These are phyloP conservation scores for Neofusicoccum umdonicola DNA, from an alignment of 2,329 filamentous ascomycete genomes.

Conservation along the genomic window DNA sequence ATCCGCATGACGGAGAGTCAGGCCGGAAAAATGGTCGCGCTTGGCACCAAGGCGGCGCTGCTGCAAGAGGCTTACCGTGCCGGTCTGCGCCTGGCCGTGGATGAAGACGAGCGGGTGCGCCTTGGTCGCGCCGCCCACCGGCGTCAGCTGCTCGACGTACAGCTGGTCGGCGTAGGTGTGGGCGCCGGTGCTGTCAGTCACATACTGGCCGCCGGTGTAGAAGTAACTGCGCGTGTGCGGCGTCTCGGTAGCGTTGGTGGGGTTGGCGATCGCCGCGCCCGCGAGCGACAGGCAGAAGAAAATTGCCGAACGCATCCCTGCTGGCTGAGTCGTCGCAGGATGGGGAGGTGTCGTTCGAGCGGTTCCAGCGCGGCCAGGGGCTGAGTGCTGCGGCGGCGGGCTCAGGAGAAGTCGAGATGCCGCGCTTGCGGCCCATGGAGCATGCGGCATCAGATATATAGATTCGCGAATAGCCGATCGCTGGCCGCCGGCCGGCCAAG, in stretches of 20 bases:
- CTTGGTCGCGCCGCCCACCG: constrained; percentile 12
- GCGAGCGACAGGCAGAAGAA: not conserved
- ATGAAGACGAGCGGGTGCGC: constrained; percentile 2
- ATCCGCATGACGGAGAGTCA: not conserved
- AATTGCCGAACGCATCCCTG: constrained; percentile 2
- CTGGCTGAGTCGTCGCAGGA: not conserved
- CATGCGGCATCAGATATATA: constrained; percentile 9
- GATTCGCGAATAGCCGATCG: constrained; percentile 6
- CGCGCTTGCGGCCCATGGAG: not conserved
- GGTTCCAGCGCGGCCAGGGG: too few relatives aligned
- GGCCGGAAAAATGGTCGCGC: not conserved
- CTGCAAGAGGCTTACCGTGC: not conserved
- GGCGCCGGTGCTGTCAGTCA: not conserved
- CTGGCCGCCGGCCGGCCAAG: not conserved
- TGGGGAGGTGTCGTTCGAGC: not conserved
- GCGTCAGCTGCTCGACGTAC: constrained; percentile 30
- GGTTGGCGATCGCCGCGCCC: not conserved
- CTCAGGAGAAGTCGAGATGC: not conserved
- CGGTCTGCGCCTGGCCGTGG: constrained; percentile 8
- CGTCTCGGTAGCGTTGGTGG: not conserved
- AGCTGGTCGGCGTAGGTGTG: constrained; percentile 22
- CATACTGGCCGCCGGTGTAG: constrained; percentile 28
- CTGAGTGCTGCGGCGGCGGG: too few relatives aligned
- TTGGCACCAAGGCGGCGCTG: not conserved
- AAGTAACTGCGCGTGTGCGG: constrained; percentile 24